Percentiles rank a stretch among this genome's conserved stretches.
Evolutionary conservation across 306 rosid genomes (phyloP).

Genomic region (Lotus japonicus): DNA sequence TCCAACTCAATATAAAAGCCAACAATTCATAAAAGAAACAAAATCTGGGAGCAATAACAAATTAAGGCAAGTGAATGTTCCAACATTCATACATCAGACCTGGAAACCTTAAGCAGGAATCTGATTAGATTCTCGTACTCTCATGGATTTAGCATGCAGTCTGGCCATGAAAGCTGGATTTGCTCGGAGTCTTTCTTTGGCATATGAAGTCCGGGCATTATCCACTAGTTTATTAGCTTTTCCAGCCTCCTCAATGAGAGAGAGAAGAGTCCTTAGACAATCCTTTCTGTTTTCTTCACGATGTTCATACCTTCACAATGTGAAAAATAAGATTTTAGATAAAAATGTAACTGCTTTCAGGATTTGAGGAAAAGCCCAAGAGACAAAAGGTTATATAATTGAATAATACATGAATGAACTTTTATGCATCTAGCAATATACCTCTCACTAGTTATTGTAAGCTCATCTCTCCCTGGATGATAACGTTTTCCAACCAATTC

Average conservation of each 20-base stretch:
- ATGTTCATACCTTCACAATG: slow-evolving; percentile 70
- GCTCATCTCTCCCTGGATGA: slow-evolving; percentile 93
- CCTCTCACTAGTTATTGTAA: slow-evolving; percentile 88
- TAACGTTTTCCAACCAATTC: slow-evolving; percentile 91
- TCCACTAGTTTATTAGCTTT: slow-evolving; percentile 82
- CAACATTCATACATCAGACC: slow-evolving; percentile 17
- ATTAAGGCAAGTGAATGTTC: slow-evolving; percentile 18
- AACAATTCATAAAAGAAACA: background rate
- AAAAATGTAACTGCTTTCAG: slow-evolving; percentile 4
- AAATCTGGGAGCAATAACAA: slow-evolving; percentile 5
- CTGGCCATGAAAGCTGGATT: slow-evolving; percentile 85
- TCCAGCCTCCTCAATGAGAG: slow-evolving; percentile 89
- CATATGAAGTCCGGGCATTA: slow-evolving; percentile 64
- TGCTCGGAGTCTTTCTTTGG: slow-evolving; percentile 65
- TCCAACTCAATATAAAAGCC: background rate
- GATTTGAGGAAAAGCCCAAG: background rate
- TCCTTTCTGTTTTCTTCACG: slow-evolving; percentile 97
- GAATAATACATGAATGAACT: background rate
- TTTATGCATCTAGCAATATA: slow-evolving; percentile 20
- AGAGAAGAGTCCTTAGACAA: slow-evolving; percentile 81
- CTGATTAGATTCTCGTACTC: slow-evolving; percentile 36
- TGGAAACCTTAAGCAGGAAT: slow-evolving; percentile 38
- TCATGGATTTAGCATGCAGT: slow-evolving; percentile 53
- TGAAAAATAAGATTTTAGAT: slow-evolving; percentile 10
- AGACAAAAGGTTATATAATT: background rate